Evolutionary conservation across 192 early-diverging fungal genomes (phyloP).

Genomic region (Powellomyces hirtus): DNA sequence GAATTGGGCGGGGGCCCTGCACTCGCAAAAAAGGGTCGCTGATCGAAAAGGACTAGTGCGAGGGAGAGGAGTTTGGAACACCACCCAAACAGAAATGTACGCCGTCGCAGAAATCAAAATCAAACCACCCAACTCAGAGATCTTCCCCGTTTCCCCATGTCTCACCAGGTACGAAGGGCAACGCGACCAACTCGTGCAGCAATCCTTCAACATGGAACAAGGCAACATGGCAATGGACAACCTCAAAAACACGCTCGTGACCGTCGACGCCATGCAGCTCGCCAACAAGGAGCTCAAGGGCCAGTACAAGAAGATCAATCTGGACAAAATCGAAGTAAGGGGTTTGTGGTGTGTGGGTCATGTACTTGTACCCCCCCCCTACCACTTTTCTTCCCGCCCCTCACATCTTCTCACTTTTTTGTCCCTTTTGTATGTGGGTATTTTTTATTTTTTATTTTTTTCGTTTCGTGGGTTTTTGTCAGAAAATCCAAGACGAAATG

Average conservation of each 20-base stretch:
- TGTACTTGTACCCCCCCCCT: neutral
- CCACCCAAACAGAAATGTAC: no score
- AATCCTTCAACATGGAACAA: constrained; percentile 99
- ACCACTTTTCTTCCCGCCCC: neutral
- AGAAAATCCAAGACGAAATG: constrained; percentile 97
- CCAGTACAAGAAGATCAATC: constrained; percentile 92
- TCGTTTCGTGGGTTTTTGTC: neutral
- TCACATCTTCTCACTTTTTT: no score
- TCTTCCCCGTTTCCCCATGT: no score
- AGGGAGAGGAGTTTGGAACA: no score
- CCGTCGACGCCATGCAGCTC: constrained; percentile 93
- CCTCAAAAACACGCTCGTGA: constrained; percentile 93
- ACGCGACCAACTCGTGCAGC: constrained; percentile 90
- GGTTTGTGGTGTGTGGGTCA: neutral
- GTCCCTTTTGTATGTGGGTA: no score
- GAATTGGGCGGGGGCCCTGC: no score
- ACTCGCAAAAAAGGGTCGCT: no score
- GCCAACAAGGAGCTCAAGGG: constrained; percentile 94
- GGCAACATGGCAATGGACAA: constrained; percentile 88
- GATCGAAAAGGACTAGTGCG: no score
- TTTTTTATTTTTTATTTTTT: no score
- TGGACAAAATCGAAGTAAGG: constrained; percentile 90
- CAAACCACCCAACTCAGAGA: no score
- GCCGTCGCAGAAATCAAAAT: no score
- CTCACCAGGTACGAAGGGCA: constrained; percentile 78